Evolutionary conservation across 2,329 filamentous ascomycete species (phyloP), one percentile per base, ranked within the genome.

Genomic region (Alternaria sp.): DNA sequence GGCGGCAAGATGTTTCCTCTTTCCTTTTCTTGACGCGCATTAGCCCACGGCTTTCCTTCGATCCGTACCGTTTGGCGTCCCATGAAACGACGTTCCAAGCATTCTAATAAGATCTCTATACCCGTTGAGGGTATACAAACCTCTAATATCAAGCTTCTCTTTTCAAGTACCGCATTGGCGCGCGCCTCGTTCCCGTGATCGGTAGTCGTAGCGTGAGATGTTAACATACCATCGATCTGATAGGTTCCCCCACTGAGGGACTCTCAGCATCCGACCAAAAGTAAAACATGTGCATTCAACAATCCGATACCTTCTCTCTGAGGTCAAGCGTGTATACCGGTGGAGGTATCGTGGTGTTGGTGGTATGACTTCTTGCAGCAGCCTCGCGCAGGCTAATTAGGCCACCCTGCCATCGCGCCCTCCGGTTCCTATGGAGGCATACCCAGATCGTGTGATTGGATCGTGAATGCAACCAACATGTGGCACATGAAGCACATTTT

Each of bases 21-120:
- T 59, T 59, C 30, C 55, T 46, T 57, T 56, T 43, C 58, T 36
- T 40, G 30, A 28, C 15, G 19, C 49, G 28, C 49, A 23, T 32
- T 51, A 36, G 49, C 49, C 30, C 49, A 4, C 19, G 30, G 49
- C 13, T 15, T 52, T n/a, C 19, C 36, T 52, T 52, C 49, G 49
- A 52, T 40, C 49, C 49, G 49, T 40, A 40, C 49, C 49, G 28
- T 25, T 15, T 52, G 49, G 49, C 49, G 49, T 52, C 49, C 28
- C 19, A 36, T 52, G 49, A 52, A 52, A 17, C 19, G 19, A 52
- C 23, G 28, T 40, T 40, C 49, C 30, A 52, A 32, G 19, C 49
- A 32, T 21, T 52, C 49, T 40, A 52, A 52, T 40, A 5, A 12
- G 30, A 11, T 36, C 8, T 40, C 21, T 40, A 25, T 52, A 52